These are phyloP conservation scores for Rusavskia elegans DNA, from an alignment of 495 filamentous ascomycete genomes.

Conservation along the genomic window DNA sequence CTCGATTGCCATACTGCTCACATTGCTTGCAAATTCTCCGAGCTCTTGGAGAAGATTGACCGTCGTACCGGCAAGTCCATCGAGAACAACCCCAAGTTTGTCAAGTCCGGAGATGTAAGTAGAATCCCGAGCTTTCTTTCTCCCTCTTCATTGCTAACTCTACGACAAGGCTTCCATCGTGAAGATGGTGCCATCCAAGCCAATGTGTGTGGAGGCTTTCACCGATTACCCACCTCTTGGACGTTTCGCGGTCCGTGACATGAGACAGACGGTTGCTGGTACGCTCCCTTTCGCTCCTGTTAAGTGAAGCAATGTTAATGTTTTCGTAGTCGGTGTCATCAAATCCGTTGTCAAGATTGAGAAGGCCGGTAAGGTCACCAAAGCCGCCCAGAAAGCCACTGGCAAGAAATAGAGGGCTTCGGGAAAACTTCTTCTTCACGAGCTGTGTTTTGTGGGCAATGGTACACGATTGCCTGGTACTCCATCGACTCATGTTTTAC, in stretches of 20 bases:
- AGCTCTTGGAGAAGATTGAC: slow-evolving; percentile 99
- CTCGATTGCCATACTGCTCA: slow-evolving; percentile 99
- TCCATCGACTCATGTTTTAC: neutral
- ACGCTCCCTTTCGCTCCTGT: too few relatives aligned
- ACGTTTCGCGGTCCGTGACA: slow-evolving; percentile 92
- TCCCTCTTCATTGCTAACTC: neutral
- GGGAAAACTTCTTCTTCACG: slow-evolving; percentile 7
- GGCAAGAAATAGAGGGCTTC: slow-evolving; percentile 42
- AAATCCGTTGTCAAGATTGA: slow-evolving; percentile 69
- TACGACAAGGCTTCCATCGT: slow-evolving; percentile 43
- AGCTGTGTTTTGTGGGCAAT: slow-evolving; percentile 16
- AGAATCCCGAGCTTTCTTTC: neutral
- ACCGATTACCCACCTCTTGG: slow-evolving; percentile 98
- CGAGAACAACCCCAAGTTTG: slow-evolving; percentile 85
- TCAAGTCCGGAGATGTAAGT: slow-evolving; percentile 91
- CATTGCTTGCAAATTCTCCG: slow-evolving; percentile 99
- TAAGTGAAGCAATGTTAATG: too few relatives aligned
- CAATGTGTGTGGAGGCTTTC: slow-evolving; percentile 99
- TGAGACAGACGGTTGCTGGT: slow-evolving; percentile 62
- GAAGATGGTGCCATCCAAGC: slow-evolving; percentile 99
- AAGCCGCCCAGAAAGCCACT: slow-evolving; percentile 43
- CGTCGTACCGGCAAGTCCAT: slow-evolving; percentile 98
- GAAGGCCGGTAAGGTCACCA: slow-evolving; percentile 60
- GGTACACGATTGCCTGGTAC: slow-evolving; percentile 9
- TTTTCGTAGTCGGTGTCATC: slow-evolving; percentile 53